Evolutionary conservation across 192 early-diverging fungal genomes (phyloP).

Genomic region (Umbelopsis ramanniana): DNA sequence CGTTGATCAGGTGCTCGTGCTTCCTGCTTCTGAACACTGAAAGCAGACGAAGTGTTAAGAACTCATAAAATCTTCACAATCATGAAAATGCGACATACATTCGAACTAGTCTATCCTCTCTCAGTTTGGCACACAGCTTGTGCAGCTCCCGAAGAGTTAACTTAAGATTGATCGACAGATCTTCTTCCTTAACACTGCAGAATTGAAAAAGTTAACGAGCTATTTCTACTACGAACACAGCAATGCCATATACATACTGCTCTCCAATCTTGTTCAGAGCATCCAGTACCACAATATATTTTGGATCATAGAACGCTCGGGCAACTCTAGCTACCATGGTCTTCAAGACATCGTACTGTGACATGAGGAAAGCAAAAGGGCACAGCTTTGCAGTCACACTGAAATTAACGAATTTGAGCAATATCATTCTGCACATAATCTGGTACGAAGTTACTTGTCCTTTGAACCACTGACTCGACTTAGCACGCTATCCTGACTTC

Average conservation of each 20-base stretch:
- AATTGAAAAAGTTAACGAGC: neutral
- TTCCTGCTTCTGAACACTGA: slow-evolving; percentile 49
- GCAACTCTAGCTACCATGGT: slow-evolving; percentile 72
- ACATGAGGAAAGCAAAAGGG: slow-evolving; percentile 5
- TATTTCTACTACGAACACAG: neutral
- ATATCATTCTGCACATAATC: neutral
- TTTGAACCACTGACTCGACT: no score
- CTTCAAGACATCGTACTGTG: slow-evolving; percentile 50
- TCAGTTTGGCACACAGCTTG: slow-evolving; percentile 79
- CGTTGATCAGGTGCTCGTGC: slow-evolving; percentile 62
- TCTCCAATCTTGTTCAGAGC: slow-evolving; percentile 70
- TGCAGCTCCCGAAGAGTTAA: slow-evolving; percentile 72
- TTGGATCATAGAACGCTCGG: slow-evolving; percentile 84
- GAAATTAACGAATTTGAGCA: neutral
- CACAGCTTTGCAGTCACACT: neutral
- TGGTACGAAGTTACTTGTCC: no score
- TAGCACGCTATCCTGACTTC: no score
- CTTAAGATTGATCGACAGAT: slow-evolving; percentile 68
- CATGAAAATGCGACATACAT: slow-evolving; percentile 42
- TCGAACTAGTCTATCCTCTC: slow-evolving; percentile 78
- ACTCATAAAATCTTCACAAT: neutral
- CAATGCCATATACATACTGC: neutral
- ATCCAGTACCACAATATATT: slow-evolving; percentile 82
- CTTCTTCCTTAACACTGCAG: slow-evolving; percentile 73
- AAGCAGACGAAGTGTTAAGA: neutral